These are phyloP conservation scores for Euphorbia pulcherrima DNA, from an alignment of 345 rosid genomes.

Conservation along the genomic window DNA sequence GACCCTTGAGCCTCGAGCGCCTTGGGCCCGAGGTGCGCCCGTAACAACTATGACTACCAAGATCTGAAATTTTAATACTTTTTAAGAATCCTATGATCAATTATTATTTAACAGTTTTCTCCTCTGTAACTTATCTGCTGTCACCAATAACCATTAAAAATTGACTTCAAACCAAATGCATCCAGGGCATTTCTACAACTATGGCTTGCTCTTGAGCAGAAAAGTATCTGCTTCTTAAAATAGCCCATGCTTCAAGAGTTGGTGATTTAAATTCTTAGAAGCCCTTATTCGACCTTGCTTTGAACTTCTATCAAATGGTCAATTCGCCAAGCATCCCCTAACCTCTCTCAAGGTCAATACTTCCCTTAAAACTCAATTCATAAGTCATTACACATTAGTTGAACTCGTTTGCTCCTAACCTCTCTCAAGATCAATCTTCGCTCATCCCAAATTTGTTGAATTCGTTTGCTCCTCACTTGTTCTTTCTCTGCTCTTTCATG, in stretches of 20 bases:
- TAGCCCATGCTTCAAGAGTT: background rate
- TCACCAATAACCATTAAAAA: background rate
- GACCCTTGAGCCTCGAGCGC: no score
- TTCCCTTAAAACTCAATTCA: background rate
- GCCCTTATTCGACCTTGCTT: background rate
- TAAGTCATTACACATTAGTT: background rate
- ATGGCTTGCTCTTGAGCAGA: background rate
- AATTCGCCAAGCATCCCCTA: background rate
- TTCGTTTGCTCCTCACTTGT: background rate
- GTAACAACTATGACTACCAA: no score
- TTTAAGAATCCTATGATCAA: background rate
- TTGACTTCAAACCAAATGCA: background rate
- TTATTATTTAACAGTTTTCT: background rate
- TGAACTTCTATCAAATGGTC: background rate
- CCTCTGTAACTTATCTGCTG: background rate
- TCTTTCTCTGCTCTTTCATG: background rate
- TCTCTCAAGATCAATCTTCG: no score
- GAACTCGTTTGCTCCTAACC: no score
- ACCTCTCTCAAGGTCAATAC: background rate
- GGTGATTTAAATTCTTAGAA: background rate
- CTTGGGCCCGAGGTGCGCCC: no score
- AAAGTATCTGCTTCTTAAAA: background rate
- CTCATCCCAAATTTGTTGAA: background rate
- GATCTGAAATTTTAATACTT: background rate
- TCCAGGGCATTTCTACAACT: constrained; percentile 1